Percentiles rank a stretch among this genome's conserved stretches.
Conservation (phyloP, 2,329 filamentous ascomycete genomes). For the Hirsutella rhossiliensis region DNA sequence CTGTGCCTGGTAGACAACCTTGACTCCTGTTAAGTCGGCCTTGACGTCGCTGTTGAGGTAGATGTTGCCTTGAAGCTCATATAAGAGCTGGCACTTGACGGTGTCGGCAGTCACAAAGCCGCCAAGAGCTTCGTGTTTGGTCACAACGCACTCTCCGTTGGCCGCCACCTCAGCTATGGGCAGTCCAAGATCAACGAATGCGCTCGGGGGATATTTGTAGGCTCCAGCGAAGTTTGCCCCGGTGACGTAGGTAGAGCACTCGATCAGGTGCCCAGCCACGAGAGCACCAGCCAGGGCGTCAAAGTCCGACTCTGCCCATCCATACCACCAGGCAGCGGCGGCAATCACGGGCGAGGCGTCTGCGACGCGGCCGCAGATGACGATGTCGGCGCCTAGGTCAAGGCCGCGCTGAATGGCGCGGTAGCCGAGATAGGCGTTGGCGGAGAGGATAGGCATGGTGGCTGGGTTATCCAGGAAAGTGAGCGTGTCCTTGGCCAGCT, state of each 20-base stretch:
- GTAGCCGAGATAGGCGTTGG: constrained; percentile 39
- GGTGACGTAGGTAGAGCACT: constrained; percentile 37
- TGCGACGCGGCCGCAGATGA: constrained; percentile 29
- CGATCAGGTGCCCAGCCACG: constrained; percentile 36
- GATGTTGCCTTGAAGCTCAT: constrained; percentile 33
- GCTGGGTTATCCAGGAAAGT: constrained; percentile 8
- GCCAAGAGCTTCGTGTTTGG: constrained; percentile 32
- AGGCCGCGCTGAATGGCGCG: constrained; percentile 26
- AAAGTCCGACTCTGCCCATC: constrained; percentile 30
- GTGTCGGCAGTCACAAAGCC: constrained; percentile 23
- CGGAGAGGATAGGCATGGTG: constrained; percentile 11
- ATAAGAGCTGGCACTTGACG: constrained; percentile 34
- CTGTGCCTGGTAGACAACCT: constrained; percentile 19
- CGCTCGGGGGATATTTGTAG: constrained; percentile 9
- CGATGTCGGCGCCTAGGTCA: constrained; percentile 25
- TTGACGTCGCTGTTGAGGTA: constrained; percentile 38
- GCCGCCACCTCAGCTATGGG: constrained; percentile 35
- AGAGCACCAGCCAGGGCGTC: constrained; percentile 32
- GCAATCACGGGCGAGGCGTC: constrained; percentile 37
- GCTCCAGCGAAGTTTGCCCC: constrained; percentile 38
- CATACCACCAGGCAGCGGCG: constrained; percentile 39
- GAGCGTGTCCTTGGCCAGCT: constrained; percentile 6
- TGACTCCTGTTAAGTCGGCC: constrained; percentile 24
- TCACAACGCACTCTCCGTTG: constrained; percentile 32
- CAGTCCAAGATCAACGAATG: constrained; percentile 25